A percentile compares a stretch with the other conserved stretches of the same genome.
These are phyloP conservation scores for Huiozyma naganishii DNA, from an alignment of 805 yeast species.

Conservation along the genomic window DNA sequence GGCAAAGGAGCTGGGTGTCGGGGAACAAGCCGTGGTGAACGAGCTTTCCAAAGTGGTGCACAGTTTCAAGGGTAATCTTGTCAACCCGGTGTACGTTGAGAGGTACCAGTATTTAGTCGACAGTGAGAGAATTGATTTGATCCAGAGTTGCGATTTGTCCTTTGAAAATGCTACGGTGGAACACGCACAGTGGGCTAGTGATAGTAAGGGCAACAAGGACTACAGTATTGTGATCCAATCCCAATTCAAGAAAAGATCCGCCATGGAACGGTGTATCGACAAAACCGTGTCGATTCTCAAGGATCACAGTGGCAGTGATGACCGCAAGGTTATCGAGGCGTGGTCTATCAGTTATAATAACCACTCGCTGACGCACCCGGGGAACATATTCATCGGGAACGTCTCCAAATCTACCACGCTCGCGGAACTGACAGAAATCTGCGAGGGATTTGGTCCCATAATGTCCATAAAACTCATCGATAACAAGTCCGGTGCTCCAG, in stretches of 20 bases:
- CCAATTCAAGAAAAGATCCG: slow-evolving; percentile 13
- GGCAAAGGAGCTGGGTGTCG: slow-evolving; percentile 2
- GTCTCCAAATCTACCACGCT: slow-evolving; percentile 31
- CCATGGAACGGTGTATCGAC: slow-evolving; percentile 4
- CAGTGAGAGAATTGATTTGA: slow-evolving; percentile 11
- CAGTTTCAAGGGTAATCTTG: slow-evolving; percentile 12
- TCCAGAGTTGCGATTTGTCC: slow-evolving; percentile 14
- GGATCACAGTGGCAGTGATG: background rate
- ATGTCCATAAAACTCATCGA: slow-evolving; percentile 37
- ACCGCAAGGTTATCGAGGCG: slow-evolving; percentile 3
- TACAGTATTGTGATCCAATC: slow-evolving; percentile 20
- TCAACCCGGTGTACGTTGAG: slow-evolving; percentile 19
- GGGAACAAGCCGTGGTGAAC: background rate
- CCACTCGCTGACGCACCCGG: slow-evolving; percentile 40
- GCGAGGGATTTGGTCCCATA: slow-evolving; percentile 33
- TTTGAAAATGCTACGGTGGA: slow-evolving; percentile 19
- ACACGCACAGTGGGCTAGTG: slow-evolving; percentile 8
- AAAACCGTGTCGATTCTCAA: background rate
- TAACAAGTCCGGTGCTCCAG: slow-evolving; percentile 31
- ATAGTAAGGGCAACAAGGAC: slow-evolving; percentile 1
- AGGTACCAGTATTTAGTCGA: slow-evolving; percentile 23
- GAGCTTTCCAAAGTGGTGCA: background rate
- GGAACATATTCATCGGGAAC: slow-evolving; percentile 45
- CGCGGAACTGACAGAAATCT: slow-evolving; percentile 30
- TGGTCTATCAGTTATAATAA: slow-evolving; percentile 23